phyloP scores from a whole-genome alignment of 768 basidiomycete genomes.

The Suillus hirtellus region DNA sequence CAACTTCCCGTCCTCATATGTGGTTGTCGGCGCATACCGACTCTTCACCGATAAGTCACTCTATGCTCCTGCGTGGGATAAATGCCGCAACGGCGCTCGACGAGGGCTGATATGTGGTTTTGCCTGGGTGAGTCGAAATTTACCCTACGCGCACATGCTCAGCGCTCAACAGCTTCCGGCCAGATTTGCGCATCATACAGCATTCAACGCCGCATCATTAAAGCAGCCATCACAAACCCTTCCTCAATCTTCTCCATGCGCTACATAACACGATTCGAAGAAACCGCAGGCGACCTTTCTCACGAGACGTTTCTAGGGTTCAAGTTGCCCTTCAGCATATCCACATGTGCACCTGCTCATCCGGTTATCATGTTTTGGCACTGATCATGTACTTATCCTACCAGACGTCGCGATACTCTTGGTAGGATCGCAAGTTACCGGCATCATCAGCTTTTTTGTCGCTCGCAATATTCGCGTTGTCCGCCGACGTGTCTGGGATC shows the following conservation, averaged over 20 bases:
- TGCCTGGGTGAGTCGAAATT: slow-evolving; percentile 56
- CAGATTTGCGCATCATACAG: slow-evolving; percentile 69
- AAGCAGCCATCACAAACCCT: slow-evolving; percentile 29
- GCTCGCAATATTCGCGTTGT: slow-evolving; percentile 81
- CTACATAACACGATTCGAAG: slow-evolving; percentile 28
- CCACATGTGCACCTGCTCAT: slow-evolving; percentile 56
- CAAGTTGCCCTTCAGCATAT: slow-evolving; percentile 62
- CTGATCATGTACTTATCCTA: not conserved
- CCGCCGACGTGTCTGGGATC: slow-evolving; percentile 72
- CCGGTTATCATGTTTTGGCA: not conserved
- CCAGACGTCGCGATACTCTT: slow-evolving; percentile 76
- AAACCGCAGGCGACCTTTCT: slow-evolving; percentile 30
- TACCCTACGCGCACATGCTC: not conserved
- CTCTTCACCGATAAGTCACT: slow-evolving; percentile 72
- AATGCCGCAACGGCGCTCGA: slow-evolving; percentile 74
- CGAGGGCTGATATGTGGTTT: slow-evolving; percentile 70
- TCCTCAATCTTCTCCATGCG: slow-evolving; percentile 29
- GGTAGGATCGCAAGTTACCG: slow-evolving; percentile 70
- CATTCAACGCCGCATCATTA: slow-evolving; percentile 69
- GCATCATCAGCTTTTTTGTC: slow-evolving; percentile 81
- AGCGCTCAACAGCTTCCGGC: slow-evolving; percentile 6
- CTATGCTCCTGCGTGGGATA: slow-evolving; percentile 78
- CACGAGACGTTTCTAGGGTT: slow-evolving; percentile 65
- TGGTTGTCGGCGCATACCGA: slow-evolving; percentile 81
- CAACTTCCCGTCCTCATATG: slow-evolving; percentile 80